Evolutionary conservation across 2,329 filamentous ascomycete genomes (phyloP).

Genomic region (Hypomyces rosellus): DNA sequence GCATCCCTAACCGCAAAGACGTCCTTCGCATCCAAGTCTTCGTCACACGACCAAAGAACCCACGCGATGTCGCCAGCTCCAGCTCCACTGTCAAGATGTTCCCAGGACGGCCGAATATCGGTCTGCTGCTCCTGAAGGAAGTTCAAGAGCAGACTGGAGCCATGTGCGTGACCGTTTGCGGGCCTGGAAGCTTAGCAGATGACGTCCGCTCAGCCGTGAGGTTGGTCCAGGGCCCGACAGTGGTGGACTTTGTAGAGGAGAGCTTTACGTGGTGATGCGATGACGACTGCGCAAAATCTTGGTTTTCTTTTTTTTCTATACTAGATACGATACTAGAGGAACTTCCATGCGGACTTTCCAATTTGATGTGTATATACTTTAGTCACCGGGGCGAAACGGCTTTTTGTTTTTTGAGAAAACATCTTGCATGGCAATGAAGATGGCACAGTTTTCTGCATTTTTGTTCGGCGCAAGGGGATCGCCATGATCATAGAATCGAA

Average conservation of each 20-base stretch:
- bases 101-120: conserved; percentile 78
- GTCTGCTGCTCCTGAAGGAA: conserved; percentile 73
- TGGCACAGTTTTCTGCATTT: too few species aligned
- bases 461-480: too few species aligned
- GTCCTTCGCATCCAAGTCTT: conserved; percentile 83
- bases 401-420: too few species aligned
- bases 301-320: conserved; percentile 7
- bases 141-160: conserved; percentile 76
- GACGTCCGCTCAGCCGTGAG: conserved; percentile 67
- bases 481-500: too few species aligned
- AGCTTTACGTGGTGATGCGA: conserved; percentile 59
- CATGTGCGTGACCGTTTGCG: conserved; percentile 80
- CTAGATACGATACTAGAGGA: conserved; percentile 10
- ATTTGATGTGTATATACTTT: conserved; percentile 24
- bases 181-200: conserved; percentile 67
- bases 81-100: conserved; percentile 85
- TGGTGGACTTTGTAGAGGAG: conserved; percentile 72
- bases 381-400: background rate
- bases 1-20: conserved; percentile 73
- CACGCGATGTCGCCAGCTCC: conserved; percentile 72
- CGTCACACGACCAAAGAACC: conserved; percentile 78
- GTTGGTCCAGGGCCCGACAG: conserved; percentile 53
- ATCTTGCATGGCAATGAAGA: too few species aligned
- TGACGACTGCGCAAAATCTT: background rate
- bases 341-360: conserved; percentile 1